phyloP scores from a whole-genome alignment of 768 basidiomycete genomes.

The Saitozyma podzolica region DNA sequence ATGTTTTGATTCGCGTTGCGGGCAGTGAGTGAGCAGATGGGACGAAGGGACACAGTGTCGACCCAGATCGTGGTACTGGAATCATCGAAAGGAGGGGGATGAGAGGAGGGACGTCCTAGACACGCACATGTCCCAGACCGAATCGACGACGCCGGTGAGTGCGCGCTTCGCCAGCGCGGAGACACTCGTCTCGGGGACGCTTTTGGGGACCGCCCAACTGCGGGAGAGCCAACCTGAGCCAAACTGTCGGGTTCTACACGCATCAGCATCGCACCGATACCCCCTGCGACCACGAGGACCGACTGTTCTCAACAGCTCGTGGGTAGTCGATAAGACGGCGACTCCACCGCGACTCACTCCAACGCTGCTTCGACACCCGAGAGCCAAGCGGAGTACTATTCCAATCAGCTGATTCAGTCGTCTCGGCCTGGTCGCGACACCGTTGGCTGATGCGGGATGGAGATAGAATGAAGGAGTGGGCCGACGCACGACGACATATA shows the following conservation, averaged over 20 bases:
- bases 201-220: slow-evolving; percentile 9
- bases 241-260: slow-evolving; percentile 38
- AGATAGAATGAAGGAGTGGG: slow-evolving; percentile 43
- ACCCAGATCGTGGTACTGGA: no score
- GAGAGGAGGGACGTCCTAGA: no score
- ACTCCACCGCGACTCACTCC: slow-evolving; percentile 36
- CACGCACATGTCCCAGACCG: slow-evolving; percentile 15
- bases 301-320: not conserved
- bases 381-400: slow-evolving; percentile 51
- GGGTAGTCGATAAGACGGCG: no score
- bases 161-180: slow-evolving; percentile 17
- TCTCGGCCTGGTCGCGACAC: not conserved
- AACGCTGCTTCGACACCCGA: slow-evolving; percentile 46
- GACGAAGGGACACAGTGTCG: no score
- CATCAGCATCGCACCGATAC: slow-evolving; percentile 8
- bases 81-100: no score
- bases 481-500: slow-evolving; percentile 67
- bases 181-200: slow-evolving; percentile 19
- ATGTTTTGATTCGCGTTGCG: no score
- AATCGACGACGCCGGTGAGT: slow-evolving; percentile 15
- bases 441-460: not conserved
- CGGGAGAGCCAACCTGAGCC: slow-evolving; percentile 46
- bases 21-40: no score
- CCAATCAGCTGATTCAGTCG: not conserved
- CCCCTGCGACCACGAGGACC: not conserved